Base-by-base conservation (phyloP, 2,329 filamentous ascomycete species). In the Coniosporium tulheliwenetii region DNA sequence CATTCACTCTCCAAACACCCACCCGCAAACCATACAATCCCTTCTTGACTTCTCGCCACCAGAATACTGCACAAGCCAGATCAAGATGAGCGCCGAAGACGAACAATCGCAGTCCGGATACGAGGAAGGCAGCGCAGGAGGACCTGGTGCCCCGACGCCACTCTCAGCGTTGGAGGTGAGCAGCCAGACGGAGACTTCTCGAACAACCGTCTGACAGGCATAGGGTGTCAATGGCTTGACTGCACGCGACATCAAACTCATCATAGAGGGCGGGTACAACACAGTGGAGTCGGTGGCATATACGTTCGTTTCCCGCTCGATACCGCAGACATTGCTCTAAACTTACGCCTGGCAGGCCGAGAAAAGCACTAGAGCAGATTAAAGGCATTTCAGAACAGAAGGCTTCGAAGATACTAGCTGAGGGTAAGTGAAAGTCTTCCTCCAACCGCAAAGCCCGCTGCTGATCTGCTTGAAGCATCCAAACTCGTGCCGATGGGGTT, bases 401-500 rank as follows among this genome's bases (percentile, higher is more conserved):
- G 59, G 91, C 93, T 2, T 79, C 76, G 30, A 96, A 96, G 57
- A 79, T 98, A 34, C 69, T 98, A 26, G 77, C 76, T 10, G 91
- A 96, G 70, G 87, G 87, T 89, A 60, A 48, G 63, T 46, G n/a
- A n/a, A 37, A n/a, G n/a, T n/a, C 10, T 41, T 34, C n/a, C 9
- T 37, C 14, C 39, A 36, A 1, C 8, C 9, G 39, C 46, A 33
- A 12, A 36, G 3, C 30, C 12, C 29, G 38, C 39, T 39, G 1
- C 44, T 46, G 36, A 52, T 39, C 8, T 10, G 37, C 8, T 33
- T 8, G 10, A 50, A 93, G 89, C 89, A 26, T 87, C 86, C 1
- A 98, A 95, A 61, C 74, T 96, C 39, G 91, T 98, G 1, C 91
- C 91, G 0, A 94, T 98, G 87, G 91, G 91, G 35, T 98, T 98